Evolutionary conservation across 805 yeast species (phyloP), one percentile per base, ranked within the genome.

Genomic region (Pichia insulana): DNA sequence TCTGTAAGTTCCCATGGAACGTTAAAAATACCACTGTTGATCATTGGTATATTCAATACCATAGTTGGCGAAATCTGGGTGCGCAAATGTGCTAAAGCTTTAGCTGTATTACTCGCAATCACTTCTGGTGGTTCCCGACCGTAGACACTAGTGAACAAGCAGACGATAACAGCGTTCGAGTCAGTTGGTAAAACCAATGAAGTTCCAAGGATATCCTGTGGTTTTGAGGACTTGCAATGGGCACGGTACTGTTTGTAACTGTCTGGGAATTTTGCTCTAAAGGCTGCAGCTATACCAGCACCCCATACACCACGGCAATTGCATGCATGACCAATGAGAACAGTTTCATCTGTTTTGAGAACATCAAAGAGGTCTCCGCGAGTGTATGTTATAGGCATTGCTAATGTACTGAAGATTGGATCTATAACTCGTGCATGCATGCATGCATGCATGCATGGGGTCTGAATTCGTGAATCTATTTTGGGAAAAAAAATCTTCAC

Each of bases 261-360:
- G 2, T 64, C 53, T 2, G 86, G 88, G 57, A 70, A 85, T 36
- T 64, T 58, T 15, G 51, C 41, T 19, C 69, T 72, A 53, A 86
- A 75, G 20, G 62, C 72, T 3, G 66, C 67, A 0, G 95, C 95
- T 2, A 86, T 73, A 0, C 95, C 96, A 3, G 85, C 90, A 4
- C 92, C 92, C 95, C 95, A 86, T 1, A 68, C 54, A 0, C 95
- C 95, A 20, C 68, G 65, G 31, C 87, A 78, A 56, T 86, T 86
- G 54, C 95, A 86, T 0, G 95, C 78, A 56, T 86, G 95, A 1
- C 83, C 83, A 4, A 85, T 57, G 2, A 83, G 25, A 8, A 22
- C 25, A 5, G 8, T 22, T 22, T 8, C 25, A 22, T 22, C 8
- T 5, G 25, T 22, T 6, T 22, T 22, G 7, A 22, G 7, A 6